phyloP scores from a whole-genome alignment of 805 yeast species.

The Schizosaccharomyces osmophilus region DNA sequence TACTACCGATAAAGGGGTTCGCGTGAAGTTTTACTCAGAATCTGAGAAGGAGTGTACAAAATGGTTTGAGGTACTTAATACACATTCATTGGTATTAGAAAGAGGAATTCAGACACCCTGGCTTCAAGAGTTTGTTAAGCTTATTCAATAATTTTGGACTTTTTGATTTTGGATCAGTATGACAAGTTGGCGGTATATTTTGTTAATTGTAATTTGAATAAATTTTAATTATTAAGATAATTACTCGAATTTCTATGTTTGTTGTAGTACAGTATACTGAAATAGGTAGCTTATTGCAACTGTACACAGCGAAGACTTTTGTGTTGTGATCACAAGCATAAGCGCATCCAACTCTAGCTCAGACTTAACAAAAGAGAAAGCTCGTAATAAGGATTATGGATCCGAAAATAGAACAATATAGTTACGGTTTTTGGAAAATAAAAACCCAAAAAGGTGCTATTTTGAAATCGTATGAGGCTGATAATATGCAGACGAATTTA shows the following conservation, averaged over 20 bases:
- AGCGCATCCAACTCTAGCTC: too few relatives aligned
- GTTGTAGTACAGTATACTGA: too few relatives aligned
- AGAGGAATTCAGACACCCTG: neutral
- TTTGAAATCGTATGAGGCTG: slow-evolving; percentile 48
- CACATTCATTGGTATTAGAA: neutral
- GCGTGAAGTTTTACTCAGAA: neutral
- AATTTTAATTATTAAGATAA: neutral
- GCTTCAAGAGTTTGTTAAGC: neutral
- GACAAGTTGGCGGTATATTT: too few relatives aligned
- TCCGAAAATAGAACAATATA: neutral
- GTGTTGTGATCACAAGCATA: too few relatives aligned
- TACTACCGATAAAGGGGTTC: neutral
- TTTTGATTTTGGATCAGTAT: neutral
- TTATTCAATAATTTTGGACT: neutral
- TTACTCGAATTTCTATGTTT: neutral
- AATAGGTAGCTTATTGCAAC: too few relatives aligned
- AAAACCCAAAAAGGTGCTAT: slow-evolving; percentile 55
- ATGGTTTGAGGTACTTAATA: neutral
- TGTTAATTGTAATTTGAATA: neutral
- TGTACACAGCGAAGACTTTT: too few relatives aligned
- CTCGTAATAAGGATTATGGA: neutral
- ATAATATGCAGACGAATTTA: slow-evolving; percentile 31
- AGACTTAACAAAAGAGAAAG: neutral
- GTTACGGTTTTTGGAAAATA: slow-evolving; percentile 32
- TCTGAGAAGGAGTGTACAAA: neutral